Evolutionary conservation across 169 alveolate species (phyloP), one percentile per base, ranked within the genome.

Genomic region (Cryptosporidium canis): DNA sequence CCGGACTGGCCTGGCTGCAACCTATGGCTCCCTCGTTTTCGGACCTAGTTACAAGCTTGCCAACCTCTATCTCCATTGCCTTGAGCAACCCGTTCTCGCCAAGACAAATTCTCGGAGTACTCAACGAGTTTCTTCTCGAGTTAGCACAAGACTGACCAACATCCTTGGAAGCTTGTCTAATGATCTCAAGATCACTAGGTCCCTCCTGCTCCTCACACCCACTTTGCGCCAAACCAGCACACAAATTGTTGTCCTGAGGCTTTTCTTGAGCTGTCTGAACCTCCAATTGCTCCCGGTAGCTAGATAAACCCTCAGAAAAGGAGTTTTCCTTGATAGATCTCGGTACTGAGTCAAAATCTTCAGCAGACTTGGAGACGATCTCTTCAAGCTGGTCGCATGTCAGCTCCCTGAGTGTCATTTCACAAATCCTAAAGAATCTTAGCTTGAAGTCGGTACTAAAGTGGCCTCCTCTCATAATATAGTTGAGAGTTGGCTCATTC

Each of bases 1-100:
- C 9, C 18, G 6, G 2, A 51, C 24, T 51, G 1, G 9, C 12
- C n/a, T 51, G 5, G 24, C 18, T n/a, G 9, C 24, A 1, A 18
- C n/a, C 24, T 51, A n/a, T 21, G 24, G 0, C 63, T 51, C 24
- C 2, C 0, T 14, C 47, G 24, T 51, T 51, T 51, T 70, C 45
- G 3, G 68, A 61, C 12, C 41, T 70, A 18, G 84, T 31, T n/a
- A 67, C 7, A 12, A 67, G 18, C 39, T 70, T 45, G 39, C 67
- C 12, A 18, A 29, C 27, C 24, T 70, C 84, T 47, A 70, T 53
- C 53, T 70, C 84, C 66, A 70, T 70, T 48, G 84, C 66, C 39
- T 21, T 70, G 9, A 70, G 45, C 0, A 48, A 16, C 31, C 67
- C 67, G 12, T 70, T 70, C 33, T 70, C 84, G 3, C 67, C 67